Conservation (phyloP, 805 yeast species). For the Ogataea naganishii region DNA sequence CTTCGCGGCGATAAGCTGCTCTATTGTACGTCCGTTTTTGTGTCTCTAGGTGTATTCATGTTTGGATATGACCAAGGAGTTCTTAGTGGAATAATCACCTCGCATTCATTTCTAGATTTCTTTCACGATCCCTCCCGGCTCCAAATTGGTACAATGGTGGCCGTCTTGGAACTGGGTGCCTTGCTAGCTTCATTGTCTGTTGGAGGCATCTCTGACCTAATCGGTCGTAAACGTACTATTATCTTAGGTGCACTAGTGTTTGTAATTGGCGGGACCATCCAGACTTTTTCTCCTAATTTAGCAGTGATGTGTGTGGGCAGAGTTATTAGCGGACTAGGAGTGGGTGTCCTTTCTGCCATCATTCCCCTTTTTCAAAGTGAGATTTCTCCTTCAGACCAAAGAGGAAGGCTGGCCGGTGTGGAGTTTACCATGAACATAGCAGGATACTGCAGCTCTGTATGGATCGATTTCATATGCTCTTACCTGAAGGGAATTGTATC, state of each 20-base stretch:
- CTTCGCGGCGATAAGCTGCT: too few species aligned
- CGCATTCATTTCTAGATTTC: constrained; percentile 54
- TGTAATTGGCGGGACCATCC: constrained; percentile 67
- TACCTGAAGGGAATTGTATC: constrained; percentile 50
- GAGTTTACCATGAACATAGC: constrained; percentile 82
- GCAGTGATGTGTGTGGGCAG: constrained; percentile 62
- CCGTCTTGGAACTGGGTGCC: constrained; percentile 81
- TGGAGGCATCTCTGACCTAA: constrained; percentile 63
- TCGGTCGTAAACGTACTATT: constrained; percentile 75
- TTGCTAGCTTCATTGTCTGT: constrained; percentile 64
- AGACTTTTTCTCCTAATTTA: constrained; percentile 50
- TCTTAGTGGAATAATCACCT: constrained; percentile 76
- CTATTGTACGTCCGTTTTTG: too few species aligned
- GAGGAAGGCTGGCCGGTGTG: constrained; percentile 80
- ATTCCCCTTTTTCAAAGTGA: constrained; percentile 88
- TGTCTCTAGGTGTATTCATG: constrained; percentile 33
- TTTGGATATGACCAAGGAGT: constrained; percentile 72
- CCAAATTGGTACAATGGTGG: constrained; percentile 74
- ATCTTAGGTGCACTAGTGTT: constrained; percentile 67
- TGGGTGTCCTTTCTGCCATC: constrained; percentile 74
- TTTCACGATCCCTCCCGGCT: constrained; percentile 66
- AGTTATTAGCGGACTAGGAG: constrained; percentile 76
- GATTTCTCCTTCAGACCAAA: constrained; percentile 76
- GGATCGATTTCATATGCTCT: constrained; percentile 78
- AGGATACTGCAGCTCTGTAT: constrained; percentile 76